Conservation (phyloP, 2,329 filamentous ascomycete species). For the Exophiala sp. region DNA sequence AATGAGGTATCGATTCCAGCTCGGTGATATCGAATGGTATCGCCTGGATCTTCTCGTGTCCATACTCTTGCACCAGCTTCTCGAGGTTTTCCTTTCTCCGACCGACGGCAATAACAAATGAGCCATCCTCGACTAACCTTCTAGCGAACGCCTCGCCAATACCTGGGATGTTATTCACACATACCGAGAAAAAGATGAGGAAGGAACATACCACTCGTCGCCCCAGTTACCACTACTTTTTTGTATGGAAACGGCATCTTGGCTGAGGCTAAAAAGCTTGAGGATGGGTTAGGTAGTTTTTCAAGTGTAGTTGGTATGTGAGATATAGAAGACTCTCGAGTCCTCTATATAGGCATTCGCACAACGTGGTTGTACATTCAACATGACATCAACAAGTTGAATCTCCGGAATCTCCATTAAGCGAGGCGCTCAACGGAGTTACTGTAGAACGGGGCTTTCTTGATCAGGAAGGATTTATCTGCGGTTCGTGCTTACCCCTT, state of each 20-base stretch:
- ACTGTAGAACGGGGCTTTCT: too few species aligned
- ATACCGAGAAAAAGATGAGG: neutral
- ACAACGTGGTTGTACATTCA: too few species aligned
- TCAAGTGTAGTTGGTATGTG: too few species aligned
- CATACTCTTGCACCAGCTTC: slow-evolving; percentile 43
- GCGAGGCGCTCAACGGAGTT: too few species aligned
- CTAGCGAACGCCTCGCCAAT: slow-evolving; percentile 47
- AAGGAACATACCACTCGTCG: slow-evolving; percentile 32
- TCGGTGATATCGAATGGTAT: slow-evolving; percentile 49
- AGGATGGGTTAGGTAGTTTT: too few species aligned
- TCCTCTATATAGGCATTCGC: too few species aligned
- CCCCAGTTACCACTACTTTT: slow-evolving; percentile 51
- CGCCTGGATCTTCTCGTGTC: slow-evolving; percentile 42
- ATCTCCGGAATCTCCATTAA: too few species aligned
- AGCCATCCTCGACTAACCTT: slow-evolving; percentile 45
- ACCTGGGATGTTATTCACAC: slow-evolving; percentile 23
- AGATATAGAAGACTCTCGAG: too few species aligned
- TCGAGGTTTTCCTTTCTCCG: slow-evolving; percentile 49
- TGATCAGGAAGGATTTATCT: too few species aligned
- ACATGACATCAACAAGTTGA: too few species aligned
- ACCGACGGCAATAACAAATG: slow-evolving; percentile 46
- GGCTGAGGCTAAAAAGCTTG: neutral
- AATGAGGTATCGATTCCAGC: slow-evolving; percentile 43
- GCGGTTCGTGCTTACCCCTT: too few species aligned
- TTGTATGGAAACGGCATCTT: slow-evolving; percentile 41